Percentiles rank a stretch among this genome's conserved stretches.
These are phyloP conservation scores for Vigna unguiculata DNA, from an alignment of 306 rosid species.

Conservation along the genomic window DNA sequence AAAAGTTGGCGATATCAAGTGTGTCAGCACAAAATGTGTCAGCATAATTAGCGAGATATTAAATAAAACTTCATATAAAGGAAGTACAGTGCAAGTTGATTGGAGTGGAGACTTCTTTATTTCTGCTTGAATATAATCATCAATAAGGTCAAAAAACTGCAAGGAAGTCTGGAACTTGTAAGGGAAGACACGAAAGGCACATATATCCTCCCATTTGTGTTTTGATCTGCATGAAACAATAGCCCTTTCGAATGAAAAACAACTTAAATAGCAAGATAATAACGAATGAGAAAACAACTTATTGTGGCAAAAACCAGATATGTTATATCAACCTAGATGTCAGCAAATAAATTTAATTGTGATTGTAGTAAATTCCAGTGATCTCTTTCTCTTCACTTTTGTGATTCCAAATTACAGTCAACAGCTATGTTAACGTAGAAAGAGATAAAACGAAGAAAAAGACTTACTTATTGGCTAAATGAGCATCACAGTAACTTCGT, in stretches of 20 bases:
- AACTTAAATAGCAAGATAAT: conserved; percentile 24
- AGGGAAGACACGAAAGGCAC: conserved; percentile 88
- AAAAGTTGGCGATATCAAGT: conserved; percentile 11
- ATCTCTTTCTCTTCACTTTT: conserved; percentile 18
- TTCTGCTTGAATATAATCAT: conserved; percentile 88
- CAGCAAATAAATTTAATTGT: conserved; percentile 18
- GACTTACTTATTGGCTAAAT: conserved; percentile 69
- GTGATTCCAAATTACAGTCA: conserved; percentile 29
- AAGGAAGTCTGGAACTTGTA: conserved; percentile 87
- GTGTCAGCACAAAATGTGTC: conserved; percentile 8
- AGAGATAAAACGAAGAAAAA: conserved; percentile 28
- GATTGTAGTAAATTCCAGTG: conserved; percentile 12
- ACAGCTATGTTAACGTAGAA: conserved; percentile 22
- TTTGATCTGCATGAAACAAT: conserved; percentile 57
- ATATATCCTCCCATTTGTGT: conserved; percentile 74
- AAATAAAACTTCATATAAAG: conserved; percentile 17
- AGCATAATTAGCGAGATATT: conserved; percentile 17
- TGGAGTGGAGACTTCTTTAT: conserved; percentile 72
- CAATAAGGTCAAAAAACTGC: conserved; percentile 84
- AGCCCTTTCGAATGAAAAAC: conserved; percentile 32
- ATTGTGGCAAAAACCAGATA: conserved; percentile 33
- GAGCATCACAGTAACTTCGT: conserved; percentile 73
- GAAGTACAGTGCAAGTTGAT: conserved; percentile 73
- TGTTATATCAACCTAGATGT: conserved; percentile 14
- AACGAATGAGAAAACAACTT: neutral